Evolutionary conservation across 139 green algal species (phyloP).

Genomic region (Trebouxia sp.): DNA sequence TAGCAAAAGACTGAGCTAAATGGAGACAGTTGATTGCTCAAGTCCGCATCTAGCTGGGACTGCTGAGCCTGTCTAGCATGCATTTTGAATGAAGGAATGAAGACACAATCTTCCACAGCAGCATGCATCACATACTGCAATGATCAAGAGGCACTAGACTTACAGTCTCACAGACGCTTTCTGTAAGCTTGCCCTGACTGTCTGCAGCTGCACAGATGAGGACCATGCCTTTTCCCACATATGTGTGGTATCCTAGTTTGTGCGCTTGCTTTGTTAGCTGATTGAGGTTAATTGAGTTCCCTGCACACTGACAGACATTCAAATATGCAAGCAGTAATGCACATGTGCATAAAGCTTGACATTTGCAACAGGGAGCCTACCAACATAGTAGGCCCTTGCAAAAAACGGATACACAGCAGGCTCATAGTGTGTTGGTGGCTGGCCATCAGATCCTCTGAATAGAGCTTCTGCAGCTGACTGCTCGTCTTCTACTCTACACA

Average conservation of each 20-base stretch:
- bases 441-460: background rate
- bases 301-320: background rate
- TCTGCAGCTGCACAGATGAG: constrained; percentile 19
- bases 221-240: constrained; percentile 13
- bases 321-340: background rate
- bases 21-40: no score
- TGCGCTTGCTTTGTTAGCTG: background rate
- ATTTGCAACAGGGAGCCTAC: background rate
- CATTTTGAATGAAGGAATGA: no score
- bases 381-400: constrained; percentile 40
- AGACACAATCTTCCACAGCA: no score
- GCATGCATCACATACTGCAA: background rate
- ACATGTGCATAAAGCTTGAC: background rate
- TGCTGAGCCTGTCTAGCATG: no score
- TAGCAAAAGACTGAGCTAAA: no score
- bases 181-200: background rate
- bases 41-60: no score
- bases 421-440: background rate
- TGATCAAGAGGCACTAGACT: background rate
- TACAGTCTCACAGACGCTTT: background rate
- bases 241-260: background rate
- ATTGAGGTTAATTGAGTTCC: background rate
- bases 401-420: constrained; percentile 23
- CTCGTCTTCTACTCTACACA: background rate
- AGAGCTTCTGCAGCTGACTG: constrained; percentile 6